phyloP scores from a whole-genome alignment of 202 grass and related monocot species.

The Bolboschoenoplectus hybrid region DNA sequence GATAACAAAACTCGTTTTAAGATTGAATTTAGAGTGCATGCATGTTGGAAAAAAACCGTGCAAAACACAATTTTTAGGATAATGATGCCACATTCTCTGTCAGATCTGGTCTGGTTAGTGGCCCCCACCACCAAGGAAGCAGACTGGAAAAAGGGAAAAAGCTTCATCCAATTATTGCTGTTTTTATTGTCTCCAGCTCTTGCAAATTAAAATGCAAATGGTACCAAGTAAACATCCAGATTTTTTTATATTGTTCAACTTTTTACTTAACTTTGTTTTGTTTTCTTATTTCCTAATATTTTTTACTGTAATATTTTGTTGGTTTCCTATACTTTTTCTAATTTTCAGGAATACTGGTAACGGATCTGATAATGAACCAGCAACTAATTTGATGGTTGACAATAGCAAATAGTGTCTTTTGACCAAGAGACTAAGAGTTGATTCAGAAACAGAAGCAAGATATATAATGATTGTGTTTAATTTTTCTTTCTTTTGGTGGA shows the following conservation, averaged over 20 bases:
- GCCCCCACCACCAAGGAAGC: background rate
- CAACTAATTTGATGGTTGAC: conserved; percentile 28
- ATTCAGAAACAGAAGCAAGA: conserved; percentile 9
- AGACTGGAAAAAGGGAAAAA: background rate
- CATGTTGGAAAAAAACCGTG: background rate
- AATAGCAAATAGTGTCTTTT: conserved; percentile 13
- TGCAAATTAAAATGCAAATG: background rate
- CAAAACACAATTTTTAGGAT: background rate
- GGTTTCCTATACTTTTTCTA: background rate
- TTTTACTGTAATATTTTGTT: background rate
- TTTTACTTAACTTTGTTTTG: background rate
- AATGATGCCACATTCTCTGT: background rate
- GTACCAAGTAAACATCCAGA: background rate
- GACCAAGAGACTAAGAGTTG: background rate
- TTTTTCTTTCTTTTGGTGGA: background rate
- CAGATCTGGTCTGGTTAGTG: conserved; percentile 11
- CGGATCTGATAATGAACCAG: background rate
- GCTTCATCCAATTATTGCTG: background rate
- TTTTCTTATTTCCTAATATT: background rate
- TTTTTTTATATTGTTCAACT: background rate
- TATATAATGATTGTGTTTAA: conserved; percentile 9
- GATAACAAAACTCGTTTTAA: background rate
- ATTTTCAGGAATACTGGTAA: background rate
- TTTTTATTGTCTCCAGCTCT: background rate
- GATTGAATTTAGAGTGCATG: background rate